Conservation (phyloP, 1,139 yeast genomes). For the Yamadazyma songkhlaensis region DNA sequence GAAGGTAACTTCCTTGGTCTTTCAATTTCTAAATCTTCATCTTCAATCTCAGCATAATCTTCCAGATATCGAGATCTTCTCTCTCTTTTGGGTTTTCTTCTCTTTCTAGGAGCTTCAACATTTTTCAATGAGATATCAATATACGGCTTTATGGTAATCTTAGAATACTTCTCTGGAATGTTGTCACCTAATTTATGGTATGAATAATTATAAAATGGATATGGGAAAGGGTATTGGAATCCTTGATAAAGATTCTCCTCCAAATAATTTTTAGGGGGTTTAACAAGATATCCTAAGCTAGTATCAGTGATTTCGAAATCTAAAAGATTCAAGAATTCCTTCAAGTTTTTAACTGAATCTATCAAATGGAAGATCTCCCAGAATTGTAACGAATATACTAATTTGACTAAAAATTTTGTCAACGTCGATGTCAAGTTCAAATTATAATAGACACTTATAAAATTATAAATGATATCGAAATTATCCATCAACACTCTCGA, state of each 20-base stretch:
- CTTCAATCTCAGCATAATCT: too few relatives aligned
- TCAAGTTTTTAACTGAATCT: conserved; percentile 31
- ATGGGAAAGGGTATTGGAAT: conserved; percentile 46
- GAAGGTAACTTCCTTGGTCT: too few relatives aligned
- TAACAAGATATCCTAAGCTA: conserved; percentile 38
- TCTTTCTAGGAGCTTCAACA: conserved; percentile 7
- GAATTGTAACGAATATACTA: conserved; percentile 38
- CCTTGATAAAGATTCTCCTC: conserved; percentile 39
- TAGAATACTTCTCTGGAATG: conserved; percentile 25
- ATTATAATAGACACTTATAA: conserved; percentile 36
- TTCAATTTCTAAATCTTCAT: too few relatives aligned
- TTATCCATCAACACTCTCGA: conserved; percentile 42
- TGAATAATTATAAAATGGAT: conserved; percentile 46
- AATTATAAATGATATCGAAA: conserved; percentile 26
- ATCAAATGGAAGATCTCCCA: conserved; percentile 48
- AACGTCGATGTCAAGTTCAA: conserved; percentile 37
- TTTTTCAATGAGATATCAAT: conserved; percentile 34
- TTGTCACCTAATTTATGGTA: conserved; percentile 38
- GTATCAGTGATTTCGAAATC: conserved; percentile 38
- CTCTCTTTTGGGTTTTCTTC: conserved; percentile 5
- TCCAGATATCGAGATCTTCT: not conserved
- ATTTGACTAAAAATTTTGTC: conserved; percentile 37
- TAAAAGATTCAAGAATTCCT: conserved; percentile 30
- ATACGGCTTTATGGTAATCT: conserved; percentile 33
- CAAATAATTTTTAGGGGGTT: conserved; percentile 41